Percentiles rank a stretch among this genome's conserved stretches.
Evolutionary conservation across 345 rosid species (phyloP).

Genomic region (Populus pruinosa): DNA sequence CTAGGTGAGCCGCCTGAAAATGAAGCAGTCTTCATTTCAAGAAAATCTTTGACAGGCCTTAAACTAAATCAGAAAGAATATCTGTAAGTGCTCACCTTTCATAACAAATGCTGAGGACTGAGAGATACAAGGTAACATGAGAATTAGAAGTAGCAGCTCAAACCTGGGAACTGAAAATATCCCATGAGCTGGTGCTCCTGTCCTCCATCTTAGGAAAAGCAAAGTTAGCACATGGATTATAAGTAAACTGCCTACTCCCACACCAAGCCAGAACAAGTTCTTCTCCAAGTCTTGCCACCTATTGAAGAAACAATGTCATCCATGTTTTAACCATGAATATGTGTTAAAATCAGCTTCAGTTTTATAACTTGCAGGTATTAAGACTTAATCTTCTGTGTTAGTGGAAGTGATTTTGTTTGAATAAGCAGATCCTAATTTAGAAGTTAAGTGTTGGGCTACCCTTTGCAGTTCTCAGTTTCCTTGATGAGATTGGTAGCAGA

Average conservation of each 20-base stretch:
- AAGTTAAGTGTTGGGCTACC: constrained; percentile 24
- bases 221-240: constrained; percentile 23
- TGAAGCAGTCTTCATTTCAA: constrained; percentile 13
- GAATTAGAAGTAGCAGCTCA: constrained; percentile 46
- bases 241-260: constrained; percentile 37
- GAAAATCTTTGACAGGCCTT: background rate
- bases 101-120: constrained; percentile 52
- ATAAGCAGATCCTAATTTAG: background rate
- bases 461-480: constrained; percentile 43
- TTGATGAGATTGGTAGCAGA: constrained; percentile 42
- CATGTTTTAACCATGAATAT: background rate
- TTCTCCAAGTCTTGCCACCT: constrained; percentile 50
- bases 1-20: constrained; percentile 39
- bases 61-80: background rate
- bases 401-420: background rate
- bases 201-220: constrained; percentile 43
- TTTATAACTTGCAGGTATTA: background rate
- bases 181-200: constrained; percentile 32
- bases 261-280: constrained; percentile 54
- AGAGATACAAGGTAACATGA: constrained; percentile 43
- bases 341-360: background rate
- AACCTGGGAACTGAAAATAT: constrained; percentile 43
- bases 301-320: constrained; percentile 17
- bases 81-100: constrained; percentile 34
- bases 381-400: background rate